Evolutionary conservation across 345 rosid species (phyloP).

Genomic region (Anastatica hierochuntica): DNA sequence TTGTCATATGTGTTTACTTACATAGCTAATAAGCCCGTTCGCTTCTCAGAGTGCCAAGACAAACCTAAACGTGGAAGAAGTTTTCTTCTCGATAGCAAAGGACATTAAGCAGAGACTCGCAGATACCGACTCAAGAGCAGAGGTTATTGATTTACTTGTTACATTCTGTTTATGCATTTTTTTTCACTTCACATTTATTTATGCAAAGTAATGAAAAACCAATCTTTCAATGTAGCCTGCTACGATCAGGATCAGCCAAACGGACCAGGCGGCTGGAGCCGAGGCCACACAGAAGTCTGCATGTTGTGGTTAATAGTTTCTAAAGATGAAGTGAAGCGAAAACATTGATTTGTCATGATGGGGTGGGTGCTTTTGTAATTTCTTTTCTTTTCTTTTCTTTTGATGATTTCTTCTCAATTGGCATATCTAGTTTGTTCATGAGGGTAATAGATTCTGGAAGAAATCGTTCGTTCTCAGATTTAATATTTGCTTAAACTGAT

Average conservation of each 20-base stretch:
- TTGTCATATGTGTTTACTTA: conserved; percentile 6
- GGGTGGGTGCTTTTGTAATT: conserved; percentile 14
- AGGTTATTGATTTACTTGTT: conserved; percentile 37
- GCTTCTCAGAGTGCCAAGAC: conserved; percentile 88
- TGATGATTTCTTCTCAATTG: conserved; percentile 12
- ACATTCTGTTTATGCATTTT: neutral
- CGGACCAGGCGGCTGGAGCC: conserved; percentile 26
- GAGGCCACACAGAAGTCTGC: conserved; percentile 31
- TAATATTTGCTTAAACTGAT: neutral
- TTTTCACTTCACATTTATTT: neutral
- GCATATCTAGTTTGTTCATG: conserved; percentile 15
- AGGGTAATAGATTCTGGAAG: conserved; percentile 16
- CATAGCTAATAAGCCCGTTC: conserved; percentile 9
- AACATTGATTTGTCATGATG: neutral
- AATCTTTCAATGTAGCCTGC: conserved; percentile 19
- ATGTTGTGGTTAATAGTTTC: conserved; percentile 13
- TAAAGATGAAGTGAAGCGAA: conserved; percentile 2
- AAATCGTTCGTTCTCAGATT: too few relatives aligned
- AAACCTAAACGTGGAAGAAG: conserved; percentile 84
- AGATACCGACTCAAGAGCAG: conserved; percentile 62
- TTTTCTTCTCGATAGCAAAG: conserved; percentile 88
- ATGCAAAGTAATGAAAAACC: neutral
- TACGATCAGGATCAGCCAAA: conserved; percentile 29
- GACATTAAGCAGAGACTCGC: conserved; percentile 91
- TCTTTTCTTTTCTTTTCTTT: neutral